Evolutionary conservation across 2,329 filamentous ascomycete species (phyloP).

Genomic region (Aspergillus tubingensis): DNA sequence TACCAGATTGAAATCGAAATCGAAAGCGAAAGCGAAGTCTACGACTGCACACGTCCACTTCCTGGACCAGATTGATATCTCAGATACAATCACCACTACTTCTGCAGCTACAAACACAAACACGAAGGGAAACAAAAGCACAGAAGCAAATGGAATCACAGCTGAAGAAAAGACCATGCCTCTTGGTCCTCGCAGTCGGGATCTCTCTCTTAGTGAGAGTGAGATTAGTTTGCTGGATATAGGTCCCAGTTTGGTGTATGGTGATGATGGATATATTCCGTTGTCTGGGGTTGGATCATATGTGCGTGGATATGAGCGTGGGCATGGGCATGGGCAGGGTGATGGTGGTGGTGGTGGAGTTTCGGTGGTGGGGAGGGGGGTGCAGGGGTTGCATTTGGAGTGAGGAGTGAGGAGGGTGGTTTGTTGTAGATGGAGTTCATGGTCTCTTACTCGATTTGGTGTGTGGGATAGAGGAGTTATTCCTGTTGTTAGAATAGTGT

Average conservation of each 20-base stretch:
- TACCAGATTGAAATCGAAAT: too few relatives aligned
- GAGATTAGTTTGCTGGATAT: constrained; percentile 32
- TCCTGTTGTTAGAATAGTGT: too few relatives aligned
- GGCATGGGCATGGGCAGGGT: not conserved
- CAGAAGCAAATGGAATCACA: too few relatives aligned
- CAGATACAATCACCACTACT: too few relatives aligned
- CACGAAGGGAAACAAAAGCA: too few relatives aligned
- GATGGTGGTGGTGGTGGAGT: not conserved
- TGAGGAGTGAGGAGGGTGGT: constrained; percentile 8
- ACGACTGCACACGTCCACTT: too few relatives aligned
- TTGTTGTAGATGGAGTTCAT: not conserved
- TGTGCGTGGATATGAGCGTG: not conserved
- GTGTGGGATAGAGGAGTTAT: too few relatives aligned
- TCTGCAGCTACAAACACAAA: too few relatives aligned
- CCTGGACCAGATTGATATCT: too few relatives aligned
- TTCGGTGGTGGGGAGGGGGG: not conserved
- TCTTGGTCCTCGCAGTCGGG: not conserved
- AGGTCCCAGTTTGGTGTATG: constrained; percentile 16
- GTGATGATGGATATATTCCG: not conserved
- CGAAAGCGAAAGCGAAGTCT: too few relatives aligned
- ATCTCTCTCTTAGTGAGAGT: constrained; percentile 22
- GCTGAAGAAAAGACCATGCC: too few relatives aligned
- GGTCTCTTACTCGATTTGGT: too few relatives aligned
- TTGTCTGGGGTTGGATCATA: not conserved
- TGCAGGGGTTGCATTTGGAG: not conserved